Percentiles rank a stretch among this genome's conserved stretches.
phyloP scores from a whole-genome alignment of 257 asterid genomes.

The Scutellaria barbata region DNA sequence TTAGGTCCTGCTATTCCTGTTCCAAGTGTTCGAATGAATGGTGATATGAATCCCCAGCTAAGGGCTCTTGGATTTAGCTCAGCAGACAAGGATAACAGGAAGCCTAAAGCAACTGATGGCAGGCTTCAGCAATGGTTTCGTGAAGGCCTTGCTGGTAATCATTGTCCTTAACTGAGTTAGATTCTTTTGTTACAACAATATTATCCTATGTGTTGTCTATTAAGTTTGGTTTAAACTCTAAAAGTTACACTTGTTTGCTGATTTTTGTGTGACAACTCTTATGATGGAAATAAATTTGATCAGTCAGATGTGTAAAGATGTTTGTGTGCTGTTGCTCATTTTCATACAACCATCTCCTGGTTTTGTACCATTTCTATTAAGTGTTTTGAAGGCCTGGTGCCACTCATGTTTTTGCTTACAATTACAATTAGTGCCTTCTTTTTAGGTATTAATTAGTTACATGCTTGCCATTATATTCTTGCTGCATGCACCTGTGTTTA shows the following conservation, averaged over 20 bases:
- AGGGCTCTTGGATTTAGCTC: constrained; percentile 65
- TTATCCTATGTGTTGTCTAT: constrained; percentile 1
- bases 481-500: too few species aligned
- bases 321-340: neutral
- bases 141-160: constrained; percentile 85
- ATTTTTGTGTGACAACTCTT: neutral
- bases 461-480: too few species aligned
- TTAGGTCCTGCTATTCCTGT: constrained; percentile 47
- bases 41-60: constrained; percentile 42
- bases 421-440: too few species aligned
- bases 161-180: constrained; percentile 14
- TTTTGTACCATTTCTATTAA: too few species aligned
- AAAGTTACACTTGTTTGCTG: constrained; percentile 2
- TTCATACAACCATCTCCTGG: constrained; percentile 6
- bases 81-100: constrained; percentile 45
- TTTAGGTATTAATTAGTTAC: too few species aligned
- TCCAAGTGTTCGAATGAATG: constrained; percentile 47
- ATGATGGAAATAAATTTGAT: neutral
- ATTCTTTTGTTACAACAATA: neutral
- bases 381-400: too few species aligned
- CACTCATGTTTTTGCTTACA: neutral
- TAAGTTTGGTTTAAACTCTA: constrained; percentile 10
- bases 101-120: constrained; percentile 64
- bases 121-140: constrained; percentile 88
- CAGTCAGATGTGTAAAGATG: neutral